Evolutionary conservation across 2,329 filamentous ascomycete genomes (phyloP).

Genomic region (Penicillium sp.): DNA sequence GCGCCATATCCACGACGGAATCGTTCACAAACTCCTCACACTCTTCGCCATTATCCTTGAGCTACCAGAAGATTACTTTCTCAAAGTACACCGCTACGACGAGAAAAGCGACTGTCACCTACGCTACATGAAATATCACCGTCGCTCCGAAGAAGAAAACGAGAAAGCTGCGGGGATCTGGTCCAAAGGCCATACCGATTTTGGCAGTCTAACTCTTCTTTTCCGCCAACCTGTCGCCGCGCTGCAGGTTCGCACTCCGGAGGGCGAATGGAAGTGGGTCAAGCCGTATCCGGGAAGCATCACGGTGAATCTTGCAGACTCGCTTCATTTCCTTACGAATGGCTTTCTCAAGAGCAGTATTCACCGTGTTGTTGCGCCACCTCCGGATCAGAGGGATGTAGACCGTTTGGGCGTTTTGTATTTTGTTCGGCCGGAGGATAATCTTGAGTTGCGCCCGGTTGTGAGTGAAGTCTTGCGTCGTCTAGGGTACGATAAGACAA

Average conservation of each 20-base stretch:
- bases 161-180: conserved; percentile 44
- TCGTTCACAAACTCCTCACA: conserved; percentile 11
- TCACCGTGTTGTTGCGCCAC: conserved; percentile 49
- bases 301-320: conserved; percentile 53
- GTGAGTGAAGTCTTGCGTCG: conserved; percentile 34
- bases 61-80: conserved; percentile 58
- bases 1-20: conserved; percentile 16
- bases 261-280: conserved; percentile 52
- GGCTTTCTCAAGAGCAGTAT: conserved; percentile 50
- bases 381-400: conserved; percentile 43
- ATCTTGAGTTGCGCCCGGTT: conserved; percentile 26
- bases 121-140: conserved; percentile 60
- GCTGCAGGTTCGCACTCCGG: conserved; percentile 52
- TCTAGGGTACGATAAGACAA: conserved; percentile 16
- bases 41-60: conserved; percentile 56
- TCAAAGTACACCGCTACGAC: conserved; percentile 58
- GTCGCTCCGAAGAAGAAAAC: conserved; percentile 49
- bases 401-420: conserved; percentile 43
- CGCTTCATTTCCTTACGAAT: conserved; percentile 49
- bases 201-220: conserved; percentile 56
- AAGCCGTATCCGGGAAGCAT: conserved; percentile 49
- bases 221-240: conserved; percentile 60
- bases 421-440: conserved; percentile 46
- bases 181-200: conserved; percentile 56
- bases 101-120: conserved; percentile 59